Evolutionary conservation across 2,329 filamentous ascomycete species (phyloP).

Genomic region (Beauveria sp.): DNA sequence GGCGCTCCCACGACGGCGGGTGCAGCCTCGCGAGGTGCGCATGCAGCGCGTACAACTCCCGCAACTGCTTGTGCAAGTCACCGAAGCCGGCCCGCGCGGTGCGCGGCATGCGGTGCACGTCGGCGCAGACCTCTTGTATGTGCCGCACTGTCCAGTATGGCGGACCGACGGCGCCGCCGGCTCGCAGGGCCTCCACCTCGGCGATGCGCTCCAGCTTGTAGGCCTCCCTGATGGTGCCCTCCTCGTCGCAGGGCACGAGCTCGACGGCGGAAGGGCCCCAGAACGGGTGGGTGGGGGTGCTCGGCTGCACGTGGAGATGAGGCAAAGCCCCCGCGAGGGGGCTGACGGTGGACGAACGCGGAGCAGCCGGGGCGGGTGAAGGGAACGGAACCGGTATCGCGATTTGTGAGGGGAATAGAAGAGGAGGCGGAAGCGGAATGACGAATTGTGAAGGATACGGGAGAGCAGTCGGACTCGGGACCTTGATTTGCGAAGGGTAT

Average conservation of each 20-base stretch:
- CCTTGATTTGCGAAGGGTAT: no score
- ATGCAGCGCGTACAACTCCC: slow-evolving; percentile 3
- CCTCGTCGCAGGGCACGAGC: not conserved
- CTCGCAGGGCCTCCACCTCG: not conserved
- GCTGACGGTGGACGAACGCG: not conserved
- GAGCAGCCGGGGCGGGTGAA: no score
- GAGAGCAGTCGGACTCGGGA: no score
- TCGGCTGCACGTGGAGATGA: no score
- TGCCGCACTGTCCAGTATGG: not conserved
- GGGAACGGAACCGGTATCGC: no score
- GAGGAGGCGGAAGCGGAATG: no score
- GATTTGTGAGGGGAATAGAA: no score
- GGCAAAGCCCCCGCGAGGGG: not conserved
- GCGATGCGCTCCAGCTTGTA: not conserved
- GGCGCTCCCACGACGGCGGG: not conserved
- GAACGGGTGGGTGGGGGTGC: not conserved
- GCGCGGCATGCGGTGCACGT: not conserved
- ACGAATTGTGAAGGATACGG: no score
- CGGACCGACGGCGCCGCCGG: not conserved
- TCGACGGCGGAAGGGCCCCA: not conserved
- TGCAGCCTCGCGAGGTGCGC: not conserved
- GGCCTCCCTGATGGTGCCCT: not conserved
- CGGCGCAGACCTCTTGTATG: slow-evolving; percentile 1
- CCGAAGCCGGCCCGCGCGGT: not conserved
- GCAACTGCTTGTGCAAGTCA: slow-evolving; percentile 9